These are phyloP conservation scores for Gnomoniopsis smithogilvyi DNA, from an alignment of 2,329 filamentous ascomycete genomes.

Conservation along the genomic window DNA sequence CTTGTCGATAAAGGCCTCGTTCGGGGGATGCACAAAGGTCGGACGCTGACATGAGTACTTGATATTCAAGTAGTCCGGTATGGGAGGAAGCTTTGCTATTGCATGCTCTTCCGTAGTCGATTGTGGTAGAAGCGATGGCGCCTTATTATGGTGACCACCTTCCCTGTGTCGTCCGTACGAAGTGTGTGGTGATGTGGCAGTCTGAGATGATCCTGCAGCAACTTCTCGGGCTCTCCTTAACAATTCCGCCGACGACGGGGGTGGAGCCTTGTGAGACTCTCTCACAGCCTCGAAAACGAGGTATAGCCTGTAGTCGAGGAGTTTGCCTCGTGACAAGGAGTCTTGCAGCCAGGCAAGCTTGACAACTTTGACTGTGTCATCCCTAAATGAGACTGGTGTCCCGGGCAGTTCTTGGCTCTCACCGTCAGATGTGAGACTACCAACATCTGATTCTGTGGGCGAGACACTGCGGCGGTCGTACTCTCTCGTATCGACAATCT, in stretches of 20 bases:
- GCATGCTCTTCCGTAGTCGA: constrained; percentile 78
- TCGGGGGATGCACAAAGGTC: constrained; percentile 67
- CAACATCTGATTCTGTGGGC: constrained; percentile 25
- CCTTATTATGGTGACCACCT: constrained; percentile 15
- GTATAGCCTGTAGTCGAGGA: constrained; percentile 49
- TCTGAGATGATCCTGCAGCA: constrained; percentile 3
- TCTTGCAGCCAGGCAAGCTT: constrained; percentile 57
- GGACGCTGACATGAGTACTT: constrained; percentile 79
- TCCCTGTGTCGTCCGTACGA: constrained; percentile 17
- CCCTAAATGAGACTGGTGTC: neutral
- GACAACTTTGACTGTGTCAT: constrained; percentile 44
- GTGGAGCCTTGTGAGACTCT: neutral
- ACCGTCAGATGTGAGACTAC: constrained; percentile 2
- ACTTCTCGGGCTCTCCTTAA: constrained; percentile 9
- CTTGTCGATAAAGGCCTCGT: constrained; percentile 69
- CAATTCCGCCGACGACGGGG: constrained; percentile 6
- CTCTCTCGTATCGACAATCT: constrained; percentile 19
- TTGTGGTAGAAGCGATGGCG: constrained; percentile 52
- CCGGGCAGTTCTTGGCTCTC: neutral
- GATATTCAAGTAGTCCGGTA: constrained; percentile 64
- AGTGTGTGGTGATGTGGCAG: neutral
- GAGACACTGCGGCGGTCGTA: constrained; percentile 18
- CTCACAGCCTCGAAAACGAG: constrained; percentile 51
- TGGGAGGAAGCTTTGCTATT: constrained; percentile 50
- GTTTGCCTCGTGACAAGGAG: constrained; percentile 39